phyloP scores from a whole-genome alignment of 2,329 filamentous ascomycete genomes.

The Sporothrix variecibatus region DNA sequence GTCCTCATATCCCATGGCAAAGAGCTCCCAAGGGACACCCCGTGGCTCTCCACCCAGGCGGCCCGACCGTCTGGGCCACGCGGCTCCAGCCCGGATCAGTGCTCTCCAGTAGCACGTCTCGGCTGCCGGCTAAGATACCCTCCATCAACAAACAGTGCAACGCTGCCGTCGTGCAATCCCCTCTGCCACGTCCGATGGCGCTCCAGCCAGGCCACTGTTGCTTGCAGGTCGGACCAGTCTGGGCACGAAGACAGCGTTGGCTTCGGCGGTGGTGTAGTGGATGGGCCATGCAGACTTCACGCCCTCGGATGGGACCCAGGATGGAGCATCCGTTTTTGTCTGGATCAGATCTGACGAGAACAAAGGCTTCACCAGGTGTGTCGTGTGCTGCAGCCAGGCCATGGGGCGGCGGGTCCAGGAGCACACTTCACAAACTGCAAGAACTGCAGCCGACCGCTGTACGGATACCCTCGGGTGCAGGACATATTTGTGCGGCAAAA shows the following conservation, averaged over 20 bases:
- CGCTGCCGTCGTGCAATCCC: constrained; percentile 48
- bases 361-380: constrained; percentile 46
- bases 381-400: constrained; percentile 48
- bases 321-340: background rate
- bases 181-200: constrained; percentile 43
- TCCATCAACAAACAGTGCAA: constrained; percentile 40
- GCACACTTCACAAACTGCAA: constrained; percentile 49
- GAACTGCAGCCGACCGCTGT: constrained; percentile 50
- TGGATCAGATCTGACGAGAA: constrained; percentile 33
- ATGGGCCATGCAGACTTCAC: constrained; percentile 37
- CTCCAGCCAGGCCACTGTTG: constrained; percentile 46
- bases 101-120: constrained; percentile 53
- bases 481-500: constrained; percentile 52
- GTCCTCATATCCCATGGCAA: constrained; percentile 10
- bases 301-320: background rate
- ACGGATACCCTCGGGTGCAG: constrained; percentile 51
- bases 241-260: constrained; percentile 48
- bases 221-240: constrained; percentile 50
- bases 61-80: constrained; percentile 41
- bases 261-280: constrained; percentile 40
- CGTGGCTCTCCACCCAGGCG: constrained; percentile 33
- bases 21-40: constrained; percentile 24
- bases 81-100: constrained; percentile 46
- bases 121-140: constrained; percentile 48
- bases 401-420: constrained; percentile 48